phyloP scores from a whole-genome alignment of 768 basidiomycete species.

The Hypsizygus marmoreus region DNA sequence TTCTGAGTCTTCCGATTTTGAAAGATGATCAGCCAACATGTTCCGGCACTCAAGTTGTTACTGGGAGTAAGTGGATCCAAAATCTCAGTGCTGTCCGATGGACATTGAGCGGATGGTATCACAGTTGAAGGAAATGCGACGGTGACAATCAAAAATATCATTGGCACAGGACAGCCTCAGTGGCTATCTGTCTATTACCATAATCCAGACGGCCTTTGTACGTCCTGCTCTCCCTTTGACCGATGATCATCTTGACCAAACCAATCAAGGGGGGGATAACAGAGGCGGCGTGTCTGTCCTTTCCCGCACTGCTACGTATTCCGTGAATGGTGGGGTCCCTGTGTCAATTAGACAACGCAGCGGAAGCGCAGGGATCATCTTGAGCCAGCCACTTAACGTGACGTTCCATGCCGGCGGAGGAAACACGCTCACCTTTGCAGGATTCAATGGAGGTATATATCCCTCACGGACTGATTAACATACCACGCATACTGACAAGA shows the following conservation, averaged over 20 bases:
- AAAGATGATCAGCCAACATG: constrained; percentile 21
- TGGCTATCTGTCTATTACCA: constrained; percentile 34
- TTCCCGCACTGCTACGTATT: constrained; percentile 25
- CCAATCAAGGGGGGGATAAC: constrained; percentile 24
- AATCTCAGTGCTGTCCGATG: neutral
- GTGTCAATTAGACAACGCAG: constrained; percentile 22
- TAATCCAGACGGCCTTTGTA: constrained; percentile 25
- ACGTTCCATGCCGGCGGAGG: constrained; percentile 21
- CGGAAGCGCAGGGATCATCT: constrained; percentile 25
- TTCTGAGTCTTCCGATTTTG: neutral
- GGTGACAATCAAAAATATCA: constrained; percentile 26
- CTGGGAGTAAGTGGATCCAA: constrained; percentile 19
- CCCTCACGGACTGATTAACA: neutral
- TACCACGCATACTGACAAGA: constrained; percentile 5
- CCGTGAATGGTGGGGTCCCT: constrained; percentile 24
- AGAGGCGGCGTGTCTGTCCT: constrained; percentile 25
- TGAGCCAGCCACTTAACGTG: constrained; percentile 28
- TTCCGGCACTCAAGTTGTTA: constrained; percentile 21
- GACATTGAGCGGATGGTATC: neutral
- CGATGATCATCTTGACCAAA: neutral
- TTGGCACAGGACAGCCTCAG: constrained; percentile 31
- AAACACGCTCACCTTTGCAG: constrained; percentile 23
- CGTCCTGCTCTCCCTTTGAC: constrained; percentile 2
- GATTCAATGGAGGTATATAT: constrained; percentile 24
- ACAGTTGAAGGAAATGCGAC: constrained; percentile 23